Conservation (phyloP, 306 rosid genomes). For the Alnus rubra region DNA sequence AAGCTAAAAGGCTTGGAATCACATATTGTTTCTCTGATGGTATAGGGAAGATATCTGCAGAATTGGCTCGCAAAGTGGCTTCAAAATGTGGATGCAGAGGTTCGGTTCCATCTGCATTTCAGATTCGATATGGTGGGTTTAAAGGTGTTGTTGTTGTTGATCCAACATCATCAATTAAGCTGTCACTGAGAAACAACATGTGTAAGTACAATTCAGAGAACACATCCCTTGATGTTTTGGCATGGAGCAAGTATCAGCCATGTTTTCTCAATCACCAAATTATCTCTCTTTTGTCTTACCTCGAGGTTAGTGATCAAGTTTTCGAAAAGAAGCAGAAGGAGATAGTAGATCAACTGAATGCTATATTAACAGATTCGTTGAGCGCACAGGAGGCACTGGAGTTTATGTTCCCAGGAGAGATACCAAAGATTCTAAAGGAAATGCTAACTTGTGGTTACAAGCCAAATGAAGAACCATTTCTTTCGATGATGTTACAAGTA, state of each 20-base stretch:
- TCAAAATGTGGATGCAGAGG: no score
- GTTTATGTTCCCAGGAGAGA: conserved; percentile 33
- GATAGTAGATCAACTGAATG: conserved; percentile 25
- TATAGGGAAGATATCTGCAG: conserved; percentile 42
- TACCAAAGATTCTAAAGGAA: conserved; percentile 29
- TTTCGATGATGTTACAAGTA: no score
- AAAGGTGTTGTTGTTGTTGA: conserved; percentile 55
- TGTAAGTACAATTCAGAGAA: conserved; percentile 31
- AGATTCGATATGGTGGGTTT: background rate
- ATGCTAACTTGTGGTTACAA: conserved; percentile 36
- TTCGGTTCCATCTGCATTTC: no score
- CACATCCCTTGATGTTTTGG: conserved; percentile 33
- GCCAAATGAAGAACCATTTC: no score
- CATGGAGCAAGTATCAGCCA: conserved; percentile 43
- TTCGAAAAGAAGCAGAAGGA: conserved; percentile 33
- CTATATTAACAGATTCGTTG: conserved; percentile 32
- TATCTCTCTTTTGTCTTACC: conserved; percentile 41
- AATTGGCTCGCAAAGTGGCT: conserved; percentile 26
- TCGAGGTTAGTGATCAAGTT: conserved; percentile 31
- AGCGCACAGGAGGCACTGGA: conserved; percentile 36
- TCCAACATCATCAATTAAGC: conserved; percentile 30
- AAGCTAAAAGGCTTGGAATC: background rate
- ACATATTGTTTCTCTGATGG: conserved; percentile 50
- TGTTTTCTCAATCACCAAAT: conserved; percentile 46
- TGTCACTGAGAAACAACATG: conserved; percentile 46